Conservation (phyloP, 2,329 filamentous ascomycete genomes). For the Seiridium unicorne region DNA sequence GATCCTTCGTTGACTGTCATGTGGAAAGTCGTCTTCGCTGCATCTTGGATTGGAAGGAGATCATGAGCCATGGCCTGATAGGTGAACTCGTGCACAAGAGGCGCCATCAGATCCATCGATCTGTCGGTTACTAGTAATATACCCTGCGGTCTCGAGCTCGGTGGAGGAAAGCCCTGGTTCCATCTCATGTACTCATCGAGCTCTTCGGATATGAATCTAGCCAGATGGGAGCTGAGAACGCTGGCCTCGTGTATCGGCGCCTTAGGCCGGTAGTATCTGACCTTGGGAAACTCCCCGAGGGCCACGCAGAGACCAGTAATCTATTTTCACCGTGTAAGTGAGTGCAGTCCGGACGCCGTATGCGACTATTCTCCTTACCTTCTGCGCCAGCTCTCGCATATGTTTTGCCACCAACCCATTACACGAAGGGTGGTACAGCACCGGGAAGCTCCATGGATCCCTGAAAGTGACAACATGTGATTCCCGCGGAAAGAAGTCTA, state of each 20-base stretch:
- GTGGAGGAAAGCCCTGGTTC: conserved; percentile 81
- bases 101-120: conserved; percentile 87
- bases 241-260: conserved; percentile 80
- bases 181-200: conserved; percentile 85
- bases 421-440: conserved; percentile 87
- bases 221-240: conserved; percentile 84
- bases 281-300: conserved; percentile 89
- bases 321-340: conserved; percentile 37
- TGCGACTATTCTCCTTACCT: conserved; percentile 50
- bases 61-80: conserved; percentile 99
- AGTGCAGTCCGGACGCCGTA: not conserved
- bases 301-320: conserved; percentile 86
- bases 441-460: conserved; percentile 93
- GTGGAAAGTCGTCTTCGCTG: conserved; percentile 83
- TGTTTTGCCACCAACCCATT: conserved; percentile 80
- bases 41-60: conserved; percentile 82
- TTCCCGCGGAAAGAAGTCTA: conserved; percentile 89
- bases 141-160: conserved; percentile 73
- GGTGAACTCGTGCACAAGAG: conserved; percentile 91
- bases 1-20: conserved; percentile 76
- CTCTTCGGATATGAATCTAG: conserved; percentile 87
- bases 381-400: conserved; percentile 82
- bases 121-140: conserved; percentile 86
- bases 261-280: conserved; percentile 83
- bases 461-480: conserved; percentile 88